These are phyloP conservation scores for Mollisia scopiformis DNA, from an alignment of 2,329 filamentous ascomycete species.

Conservation along the genomic window DNA sequence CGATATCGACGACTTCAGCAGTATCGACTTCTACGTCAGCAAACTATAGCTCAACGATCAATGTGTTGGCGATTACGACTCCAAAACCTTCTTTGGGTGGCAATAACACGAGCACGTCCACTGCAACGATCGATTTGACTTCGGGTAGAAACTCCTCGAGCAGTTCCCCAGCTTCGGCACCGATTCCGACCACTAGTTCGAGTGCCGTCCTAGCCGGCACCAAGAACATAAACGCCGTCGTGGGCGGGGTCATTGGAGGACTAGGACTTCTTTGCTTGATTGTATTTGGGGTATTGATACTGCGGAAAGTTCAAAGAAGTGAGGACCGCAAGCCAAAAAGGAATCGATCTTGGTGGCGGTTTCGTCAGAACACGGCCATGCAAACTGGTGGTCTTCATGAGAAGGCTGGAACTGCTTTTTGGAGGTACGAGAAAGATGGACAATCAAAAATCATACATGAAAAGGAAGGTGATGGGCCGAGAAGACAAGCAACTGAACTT, in stretches of 20 bases:
- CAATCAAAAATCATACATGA: conserved; percentile 1
- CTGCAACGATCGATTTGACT: not conserved
- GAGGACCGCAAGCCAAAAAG: not conserved
- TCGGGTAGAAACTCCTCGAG: not conserved
- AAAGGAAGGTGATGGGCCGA: conserved; percentile 3
- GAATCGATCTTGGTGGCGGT: not conserved
- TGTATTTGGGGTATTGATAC: conserved; percentile 15
- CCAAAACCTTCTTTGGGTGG: not conserved
- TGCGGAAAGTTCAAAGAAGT: conserved; percentile 15
- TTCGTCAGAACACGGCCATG: conserved; percentile 7
- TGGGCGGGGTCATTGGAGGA: conserved; percentile 41
- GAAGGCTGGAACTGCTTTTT: not conserved
- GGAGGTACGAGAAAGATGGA: conserved; percentile 4
- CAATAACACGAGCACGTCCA: not conserved
- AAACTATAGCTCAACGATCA: not conserved
- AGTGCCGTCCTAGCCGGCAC: not conserved
- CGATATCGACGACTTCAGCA: no score
- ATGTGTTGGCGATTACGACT: not conserved
- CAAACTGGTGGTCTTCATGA: conserved; percentile 12
- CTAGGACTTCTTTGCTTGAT: conserved; percentile 39
- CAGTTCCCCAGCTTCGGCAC: not conserved
- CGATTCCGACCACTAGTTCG: not conserved
- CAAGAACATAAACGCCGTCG: conserved; percentile 34
- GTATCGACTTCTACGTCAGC: conserved; percentile 3
- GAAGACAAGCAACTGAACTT: not conserved